A percentile compares a stretch with the other conserved stretches of the same genome.
phyloP scores from a whole-genome alignment of 2,329 filamentous ascomycete species.

The Aphanoascus verrucosus region DNA sequence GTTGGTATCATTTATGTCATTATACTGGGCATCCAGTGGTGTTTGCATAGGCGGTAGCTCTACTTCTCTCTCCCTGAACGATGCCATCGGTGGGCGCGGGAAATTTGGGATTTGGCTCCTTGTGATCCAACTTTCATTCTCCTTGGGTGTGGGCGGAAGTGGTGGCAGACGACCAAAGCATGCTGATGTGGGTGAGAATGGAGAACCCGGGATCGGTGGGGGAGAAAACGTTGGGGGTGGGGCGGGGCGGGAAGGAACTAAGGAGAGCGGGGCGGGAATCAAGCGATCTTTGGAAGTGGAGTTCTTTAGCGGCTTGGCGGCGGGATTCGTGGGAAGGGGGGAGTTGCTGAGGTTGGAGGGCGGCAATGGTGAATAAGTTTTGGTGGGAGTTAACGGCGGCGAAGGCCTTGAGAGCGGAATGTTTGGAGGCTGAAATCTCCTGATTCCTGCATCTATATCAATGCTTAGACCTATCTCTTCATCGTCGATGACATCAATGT shows the following conservation, averaged over 20 bases:
- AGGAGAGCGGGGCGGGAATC: slow-evolving; percentile 3
- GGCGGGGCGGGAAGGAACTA: not conserved
- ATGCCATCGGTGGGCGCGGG: slow-evolving; percentile 1
- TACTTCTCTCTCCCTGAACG: not conserved
- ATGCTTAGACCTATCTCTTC: slow-evolving; percentile 6
- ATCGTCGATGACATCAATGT: slow-evolving; percentile 5
- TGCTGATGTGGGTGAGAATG: not conserved
- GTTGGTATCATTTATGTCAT: not conserved
- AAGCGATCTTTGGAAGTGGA: not conserved
- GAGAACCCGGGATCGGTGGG: not conserved
- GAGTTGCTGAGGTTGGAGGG: not conserved
- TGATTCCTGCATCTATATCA: slow-evolving; percentile 4
- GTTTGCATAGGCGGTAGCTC: not conserved
- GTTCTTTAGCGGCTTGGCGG: not conserved
- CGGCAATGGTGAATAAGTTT: not conserved
- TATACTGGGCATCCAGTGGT: not conserved
- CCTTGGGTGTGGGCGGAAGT: not conserved
- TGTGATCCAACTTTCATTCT: not conserved
- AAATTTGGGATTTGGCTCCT: not conserved
- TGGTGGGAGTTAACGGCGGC: not conserved
- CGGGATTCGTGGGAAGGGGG: not conserved
- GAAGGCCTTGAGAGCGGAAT: not conserved
- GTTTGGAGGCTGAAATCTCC: not conserved
- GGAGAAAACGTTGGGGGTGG: not conserved
- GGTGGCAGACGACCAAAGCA: not conserved